These are phyloP conservation scores for Xylaria sp. DNA, from an alignment of 495 filamentous ascomycete species.

Conservation along the genomic window DNA sequence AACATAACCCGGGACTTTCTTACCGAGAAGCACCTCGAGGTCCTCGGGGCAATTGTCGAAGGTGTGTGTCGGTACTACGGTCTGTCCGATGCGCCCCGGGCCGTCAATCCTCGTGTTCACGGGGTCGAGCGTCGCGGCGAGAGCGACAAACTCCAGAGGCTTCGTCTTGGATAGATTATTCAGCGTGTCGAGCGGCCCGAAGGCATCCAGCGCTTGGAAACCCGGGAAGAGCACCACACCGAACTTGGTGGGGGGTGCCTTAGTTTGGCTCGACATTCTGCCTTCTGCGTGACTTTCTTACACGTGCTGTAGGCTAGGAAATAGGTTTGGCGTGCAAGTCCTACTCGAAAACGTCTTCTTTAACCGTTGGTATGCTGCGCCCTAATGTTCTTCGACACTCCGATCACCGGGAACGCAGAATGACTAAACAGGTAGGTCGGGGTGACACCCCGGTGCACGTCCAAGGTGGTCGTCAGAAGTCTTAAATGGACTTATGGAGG, in stretches of 20 bases:
- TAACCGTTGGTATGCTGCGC: background rate
- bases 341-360: background rate
- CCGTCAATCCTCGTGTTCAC: conserved; percentile 40
- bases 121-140: conserved; percentile 61
- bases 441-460: background rate
- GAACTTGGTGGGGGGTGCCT: conserved; percentile 39
- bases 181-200: conserved; percentile 69
- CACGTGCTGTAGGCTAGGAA: background rate
- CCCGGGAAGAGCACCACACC: conserved; percentile 52
- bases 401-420: no score
- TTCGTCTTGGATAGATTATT: conserved; percentile 57
- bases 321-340: background rate
- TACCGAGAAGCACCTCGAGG: conserved; percentile 65
- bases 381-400: background rate
- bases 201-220: conserved; percentile 60
- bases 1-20: background rate
- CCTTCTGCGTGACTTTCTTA: background rate
- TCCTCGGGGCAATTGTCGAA: conserved; percentile 53
- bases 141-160: conserved; percentile 53
- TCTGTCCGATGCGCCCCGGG: conserved; percentile 44
- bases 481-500: conserved; percentile 8
- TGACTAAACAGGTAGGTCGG: conserved; percentile 3
- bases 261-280: background rate
- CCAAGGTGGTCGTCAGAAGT: background rate
- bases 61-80: conserved; percentile 68